Evolutionary conservation across 1,139 yeast species (phyloP).

Genomic region (Saccharomyces pastorianus): DNA sequence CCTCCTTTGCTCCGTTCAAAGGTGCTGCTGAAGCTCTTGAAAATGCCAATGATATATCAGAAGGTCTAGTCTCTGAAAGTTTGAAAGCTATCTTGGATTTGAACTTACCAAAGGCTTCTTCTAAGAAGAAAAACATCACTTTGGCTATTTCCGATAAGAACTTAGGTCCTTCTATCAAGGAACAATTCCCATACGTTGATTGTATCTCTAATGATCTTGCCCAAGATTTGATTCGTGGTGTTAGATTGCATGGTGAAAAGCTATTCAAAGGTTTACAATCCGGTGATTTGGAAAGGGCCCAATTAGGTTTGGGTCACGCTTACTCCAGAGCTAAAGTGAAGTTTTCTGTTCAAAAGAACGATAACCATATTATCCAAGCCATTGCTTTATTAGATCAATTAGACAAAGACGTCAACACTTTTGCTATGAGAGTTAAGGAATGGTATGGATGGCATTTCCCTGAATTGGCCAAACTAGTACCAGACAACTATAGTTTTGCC

Average conservation of each 20-base stretch:
- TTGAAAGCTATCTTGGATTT: slow-evolving; percentile 82
- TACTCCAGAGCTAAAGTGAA: slow-evolving; percentile 97
- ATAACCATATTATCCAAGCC: slow-evolving; percentile 97
- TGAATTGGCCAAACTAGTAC: slow-evolving; percentile 89
- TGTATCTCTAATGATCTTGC: slow-evolving; percentile 86
- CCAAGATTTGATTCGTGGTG: slow-evolving; percentile 91
- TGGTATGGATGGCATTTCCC: slow-evolving; percentile 99
- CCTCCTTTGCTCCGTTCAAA: slow-evolving; percentile 95
- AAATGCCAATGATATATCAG: slow-evolving; percentile 95
- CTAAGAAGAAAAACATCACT: slow-evolving; percentile 58
- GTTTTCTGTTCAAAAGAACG: slow-evolving; percentile 97
- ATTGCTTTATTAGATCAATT: slow-evolving; percentile 93
- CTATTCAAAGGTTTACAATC: slow-evolving; percentile 84
- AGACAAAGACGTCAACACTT: slow-evolving; percentile 94
- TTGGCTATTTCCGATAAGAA: slow-evolving; percentile 92
- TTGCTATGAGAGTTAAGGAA: slow-evolving; percentile 97
- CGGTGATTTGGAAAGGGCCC: slow-evolving; percentile 96
- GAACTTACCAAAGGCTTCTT: slow-evolving; percentile 73
- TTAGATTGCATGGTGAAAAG: slow-evolving; percentile 84
- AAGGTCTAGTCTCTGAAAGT: slow-evolving; percentile 90
- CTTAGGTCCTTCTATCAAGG: slow-evolving; percentile 95
- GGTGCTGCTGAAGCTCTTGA: slow-evolving; percentile 99
- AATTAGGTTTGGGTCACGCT: slow-evolving; percentile 97
- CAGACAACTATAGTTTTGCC: slow-evolving; percentile 86
- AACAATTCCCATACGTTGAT: slow-evolving; percentile 77